These are phyloP conservation scores for Suillus plorans DNA, from an alignment of 768 basidiomycete species.

Conservation along the genomic window DNA sequence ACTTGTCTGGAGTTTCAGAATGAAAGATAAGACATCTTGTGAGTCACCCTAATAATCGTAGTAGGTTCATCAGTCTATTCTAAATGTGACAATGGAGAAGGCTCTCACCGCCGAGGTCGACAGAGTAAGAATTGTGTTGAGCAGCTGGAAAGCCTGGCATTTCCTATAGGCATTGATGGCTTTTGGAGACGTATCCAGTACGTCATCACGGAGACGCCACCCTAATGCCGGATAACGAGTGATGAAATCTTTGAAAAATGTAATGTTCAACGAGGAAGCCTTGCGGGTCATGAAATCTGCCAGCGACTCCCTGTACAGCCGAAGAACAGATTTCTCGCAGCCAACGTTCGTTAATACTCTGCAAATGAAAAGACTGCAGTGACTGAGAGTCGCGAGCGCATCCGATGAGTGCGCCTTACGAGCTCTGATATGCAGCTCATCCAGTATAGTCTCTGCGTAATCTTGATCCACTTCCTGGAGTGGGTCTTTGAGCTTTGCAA, in stretches of 20 bases:
- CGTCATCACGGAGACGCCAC: constrained; percentile 61
- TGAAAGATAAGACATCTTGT: constrained; percentile 47
- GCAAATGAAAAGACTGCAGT: constrained; percentile 69
- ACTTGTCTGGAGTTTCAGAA: constrained; percentile 48
- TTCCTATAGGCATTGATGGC: constrained; percentile 78
- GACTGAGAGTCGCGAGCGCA: constrained; percentile 60
- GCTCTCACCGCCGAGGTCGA: constrained; percentile 48
- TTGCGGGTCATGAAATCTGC: constrained; percentile 80
- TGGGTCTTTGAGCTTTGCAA: constrained; percentile 70
- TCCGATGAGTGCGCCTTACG: constrained; percentile 63
- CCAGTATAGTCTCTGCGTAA: constrained; percentile 46
- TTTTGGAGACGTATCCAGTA: constrained; percentile 56
- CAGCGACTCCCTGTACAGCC: constrained; percentile 65
- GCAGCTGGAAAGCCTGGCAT: constrained; percentile 70
- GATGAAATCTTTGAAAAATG: constrained; percentile 79
- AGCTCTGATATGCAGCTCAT: constrained; percentile 70
- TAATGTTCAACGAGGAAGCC: constrained; percentile 67
- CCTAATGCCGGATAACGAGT: constrained; percentile 61
- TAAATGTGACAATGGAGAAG: neutral
- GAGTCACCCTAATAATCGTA: constrained; percentile 29
- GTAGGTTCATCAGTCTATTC: constrained; percentile 11
- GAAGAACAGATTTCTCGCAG: constrained; percentile 42
- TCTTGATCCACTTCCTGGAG: constrained; percentile 41
- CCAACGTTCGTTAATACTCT: constrained; percentile 44
- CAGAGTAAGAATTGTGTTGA: constrained; percentile 62